Conservation (phyloP, 371 early-diverging fungal genomes). For the Mucor circinelloides region DNA sequence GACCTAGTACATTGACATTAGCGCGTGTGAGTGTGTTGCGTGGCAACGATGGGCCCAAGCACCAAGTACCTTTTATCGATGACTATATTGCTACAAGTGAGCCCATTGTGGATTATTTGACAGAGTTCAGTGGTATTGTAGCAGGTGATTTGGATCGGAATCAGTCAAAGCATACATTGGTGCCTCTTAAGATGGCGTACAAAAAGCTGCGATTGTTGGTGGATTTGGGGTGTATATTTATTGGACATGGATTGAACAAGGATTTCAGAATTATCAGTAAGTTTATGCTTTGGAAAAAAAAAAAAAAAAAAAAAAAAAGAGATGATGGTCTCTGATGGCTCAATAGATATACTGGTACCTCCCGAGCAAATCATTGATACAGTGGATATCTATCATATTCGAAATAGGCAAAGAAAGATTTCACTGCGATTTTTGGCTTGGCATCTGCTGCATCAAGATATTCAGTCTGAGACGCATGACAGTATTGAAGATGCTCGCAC, state of each 20-base stretch:
- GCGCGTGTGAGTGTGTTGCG: constrained; percentile 92
- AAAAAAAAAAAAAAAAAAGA: too few species aligned
- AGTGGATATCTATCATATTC: constrained; percentile 85
- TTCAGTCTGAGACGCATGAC: constrained; percentile 89
- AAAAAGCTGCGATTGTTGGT: constrained; percentile 85
- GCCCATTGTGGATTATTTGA: constrained; percentile 87
- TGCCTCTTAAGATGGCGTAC: constrained; percentile 88
- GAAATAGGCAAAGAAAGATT: constrained; percentile 77
- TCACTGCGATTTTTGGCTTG: constrained; percentile 92
- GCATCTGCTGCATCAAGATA: constrained; percentile 82
- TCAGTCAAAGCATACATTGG: constrained; percentile 74
- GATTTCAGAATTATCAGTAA: constrained; percentile 92
- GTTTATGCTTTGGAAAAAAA: too few species aligned
- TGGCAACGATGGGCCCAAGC: constrained; percentile 69
- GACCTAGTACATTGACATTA: constrained; percentile 80
- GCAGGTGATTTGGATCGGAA: constrained; percentile 81
- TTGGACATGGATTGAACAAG: constrained; percentile 93
- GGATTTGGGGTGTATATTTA: constrained; percentile 87
- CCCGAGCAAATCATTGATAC: constrained; percentile 90
- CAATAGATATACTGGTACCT: constrained; percentile 80
- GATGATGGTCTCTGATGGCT: background rate
- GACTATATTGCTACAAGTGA: constrained; percentile 89
- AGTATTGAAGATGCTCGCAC: constrained; percentile 93
- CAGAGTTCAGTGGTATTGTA: constrained; percentile 91
- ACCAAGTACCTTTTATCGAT: constrained; percentile 89